Percentiles rank a stretch among this genome's conserved stretches.
These are phyloP conservation scores for Fremontodendron californicum DNA, from an alignment of 345 rosid species.

Conservation along the genomic window DNA sequence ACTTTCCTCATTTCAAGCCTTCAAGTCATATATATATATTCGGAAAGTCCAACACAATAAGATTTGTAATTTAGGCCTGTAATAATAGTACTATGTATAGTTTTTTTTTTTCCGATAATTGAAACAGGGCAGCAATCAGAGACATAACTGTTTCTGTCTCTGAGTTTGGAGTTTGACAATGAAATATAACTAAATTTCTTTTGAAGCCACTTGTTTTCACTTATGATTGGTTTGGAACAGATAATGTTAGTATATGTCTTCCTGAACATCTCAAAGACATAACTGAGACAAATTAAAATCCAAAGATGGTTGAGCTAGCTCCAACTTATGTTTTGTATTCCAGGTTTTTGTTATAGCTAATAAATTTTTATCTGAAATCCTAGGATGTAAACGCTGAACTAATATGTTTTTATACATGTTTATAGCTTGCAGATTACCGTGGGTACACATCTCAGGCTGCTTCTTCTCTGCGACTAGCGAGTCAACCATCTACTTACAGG, in stretches of 20 bases:
- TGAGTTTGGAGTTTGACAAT: background rate
- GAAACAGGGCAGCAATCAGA: constrained; percentile 5
- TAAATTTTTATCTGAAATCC: background rate
- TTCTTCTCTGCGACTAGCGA: constrained; percentile 25
- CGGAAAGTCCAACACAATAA: background rate
- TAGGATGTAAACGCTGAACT: background rate
- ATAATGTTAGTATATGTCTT: background rate
- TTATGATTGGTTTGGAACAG: background rate
- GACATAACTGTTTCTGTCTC: background rate
- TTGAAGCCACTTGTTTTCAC: background rate
- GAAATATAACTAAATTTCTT: background rate
- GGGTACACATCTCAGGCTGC: constrained; percentile 32
- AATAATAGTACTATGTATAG: background rate
- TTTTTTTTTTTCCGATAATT: background rate
- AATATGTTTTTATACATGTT: background rate
- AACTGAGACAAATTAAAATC: background rate
- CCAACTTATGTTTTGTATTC: background rate
- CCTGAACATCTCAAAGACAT: background rate
- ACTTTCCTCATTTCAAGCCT: background rate
- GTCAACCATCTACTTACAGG: constrained; percentile 21
- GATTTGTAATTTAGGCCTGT: background rate
- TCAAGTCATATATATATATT: background rate
- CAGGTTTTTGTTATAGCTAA: background rate
- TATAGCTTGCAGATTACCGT: constrained; percentile 29
- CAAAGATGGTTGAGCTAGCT: background rate